Evolutionary conservation across 164 flowering plant genomes (phyloP).

Genomic region (Tetrastigma voinierianum): DNA sequence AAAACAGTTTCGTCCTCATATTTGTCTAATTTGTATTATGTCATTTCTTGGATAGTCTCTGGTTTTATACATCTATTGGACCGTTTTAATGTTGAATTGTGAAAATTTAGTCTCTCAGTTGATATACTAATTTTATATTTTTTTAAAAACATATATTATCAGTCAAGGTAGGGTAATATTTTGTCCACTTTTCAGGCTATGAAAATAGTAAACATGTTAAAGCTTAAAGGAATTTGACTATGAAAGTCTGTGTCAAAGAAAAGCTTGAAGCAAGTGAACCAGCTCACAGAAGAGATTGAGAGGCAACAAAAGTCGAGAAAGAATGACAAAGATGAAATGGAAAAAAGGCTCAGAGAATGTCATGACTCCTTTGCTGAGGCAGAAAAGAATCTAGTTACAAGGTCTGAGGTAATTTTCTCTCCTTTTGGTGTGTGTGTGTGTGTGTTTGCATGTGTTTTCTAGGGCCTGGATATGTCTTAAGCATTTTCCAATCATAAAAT

Average conservation of each 20-base stretch:
- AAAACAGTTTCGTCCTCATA: background rate
- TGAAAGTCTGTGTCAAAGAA: slow-evolving; percentile 77
- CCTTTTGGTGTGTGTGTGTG: background rate
- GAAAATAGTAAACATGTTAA: slow-evolving; percentile 73
- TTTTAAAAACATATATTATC: too few species aligned
- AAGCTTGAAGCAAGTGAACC: slow-evolving; percentile 73
- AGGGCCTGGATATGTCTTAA: background rate
- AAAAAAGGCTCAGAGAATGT: too few species aligned
- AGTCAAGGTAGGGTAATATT: background rate
- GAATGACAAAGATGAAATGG: slow-evolving; percentile 42
- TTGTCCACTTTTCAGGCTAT: slow-evolving; percentile 61
- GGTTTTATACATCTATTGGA: background rate
- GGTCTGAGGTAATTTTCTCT: slow-evolving; percentile 42
- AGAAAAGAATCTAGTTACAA: too few species aligned
- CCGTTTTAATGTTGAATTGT: too few species aligned
- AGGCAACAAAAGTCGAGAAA: slow-evolving; percentile 62
- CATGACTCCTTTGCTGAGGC: too few species aligned
- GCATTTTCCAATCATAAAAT: background rate
- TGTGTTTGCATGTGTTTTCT: background rate
- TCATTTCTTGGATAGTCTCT: background rate
- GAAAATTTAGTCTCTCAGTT: too few species aligned
- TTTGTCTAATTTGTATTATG: too few species aligned
- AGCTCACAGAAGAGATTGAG: slow-evolving; percentile 73
- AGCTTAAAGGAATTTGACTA: slow-evolving; percentile 88
- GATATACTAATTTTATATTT: too few species aligned